Evolutionary conservation across 2,329 filamentous ascomycete genomes (phyloP), one percentile per base, ranked within the genome.

Genomic region (Neonectria hederae): DNA sequence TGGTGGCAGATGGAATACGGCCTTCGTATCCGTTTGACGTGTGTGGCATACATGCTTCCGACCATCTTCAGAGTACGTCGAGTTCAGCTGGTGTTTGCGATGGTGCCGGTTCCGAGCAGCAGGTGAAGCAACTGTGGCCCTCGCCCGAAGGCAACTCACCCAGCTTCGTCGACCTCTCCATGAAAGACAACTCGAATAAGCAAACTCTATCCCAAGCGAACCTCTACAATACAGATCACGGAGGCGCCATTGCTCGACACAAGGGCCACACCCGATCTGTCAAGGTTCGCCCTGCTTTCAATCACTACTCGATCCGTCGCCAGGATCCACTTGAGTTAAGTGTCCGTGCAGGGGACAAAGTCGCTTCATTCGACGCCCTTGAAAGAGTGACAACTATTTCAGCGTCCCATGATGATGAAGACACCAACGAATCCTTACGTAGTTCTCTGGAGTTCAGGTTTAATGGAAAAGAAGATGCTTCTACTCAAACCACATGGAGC

Each of bases 231-330:
- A 63, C 55, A 2, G 58, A 54, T 4, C 65, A 68, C 17, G 48
- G 56, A 46, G 59, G 70, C 13, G 40, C 65, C 3, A 42, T 66
- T 32, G 65, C 71, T 40, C 58, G 51, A 32, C 61, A 66, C 21
- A 54, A 58, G n/a, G 73, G 69, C 6, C 71, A 75, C 26, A 69
- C 59, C 43, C 68, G 62, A 28, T 59, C 64, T 10, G 69, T 69
- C 17, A 77, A 78, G 35, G 65, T 73, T 30, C 71, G 69, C 4
- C 75, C 76, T 14, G 68, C 68, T 3, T 72, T 68, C 40, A 64
- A 69, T 6, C 43, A 68, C 17, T 49, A 70, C 32, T 56, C 63
- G 1, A 53, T 63, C 6, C 55, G 69, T 30, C 54, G 67, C 21
- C 58, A 24, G 22, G 45, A 38, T 19, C 40, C 35, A n/a, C 14